These are phyloP conservation scores for Neonectria faginata DNA, from an alignment of 2,329 filamentous ascomycete species.

Conservation along the genomic window DNA sequence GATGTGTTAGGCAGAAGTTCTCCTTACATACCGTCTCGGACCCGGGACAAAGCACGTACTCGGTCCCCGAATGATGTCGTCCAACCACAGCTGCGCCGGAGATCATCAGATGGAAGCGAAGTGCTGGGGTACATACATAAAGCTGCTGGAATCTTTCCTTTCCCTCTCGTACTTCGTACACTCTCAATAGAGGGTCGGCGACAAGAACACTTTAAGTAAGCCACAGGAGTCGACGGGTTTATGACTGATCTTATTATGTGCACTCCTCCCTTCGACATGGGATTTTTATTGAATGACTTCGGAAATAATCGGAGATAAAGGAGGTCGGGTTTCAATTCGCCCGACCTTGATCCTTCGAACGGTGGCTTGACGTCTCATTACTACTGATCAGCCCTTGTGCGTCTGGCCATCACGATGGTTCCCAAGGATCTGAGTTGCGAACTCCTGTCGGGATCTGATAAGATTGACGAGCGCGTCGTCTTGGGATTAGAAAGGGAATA, in stretches of 20 bases:
- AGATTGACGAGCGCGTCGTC: neutral
- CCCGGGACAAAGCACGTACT: neutral
- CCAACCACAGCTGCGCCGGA: neutral
- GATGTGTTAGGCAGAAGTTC: neutral
- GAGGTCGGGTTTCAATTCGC: neutral
- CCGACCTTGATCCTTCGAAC: neutral
- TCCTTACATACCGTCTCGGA: neutral
- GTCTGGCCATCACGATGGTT: constrained; percentile 12
- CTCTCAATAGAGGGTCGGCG: neutral
- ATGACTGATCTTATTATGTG: no score
- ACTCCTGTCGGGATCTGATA: constrained; percentile 25
- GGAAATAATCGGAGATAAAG: neutral
- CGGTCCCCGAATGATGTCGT: neutral
- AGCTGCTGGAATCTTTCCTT: neutral
- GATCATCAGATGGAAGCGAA: neutral
- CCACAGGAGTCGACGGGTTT: neutral
- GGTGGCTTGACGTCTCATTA: neutral
- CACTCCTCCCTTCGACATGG: neutral
- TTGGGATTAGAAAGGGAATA: constrained; percentile 7
- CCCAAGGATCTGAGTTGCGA: constrained; percentile 1
- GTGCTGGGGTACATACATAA: neutral
- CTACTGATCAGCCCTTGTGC: neutral
- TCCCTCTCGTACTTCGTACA: neutral
- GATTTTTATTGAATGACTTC: neutral
- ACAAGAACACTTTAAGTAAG: neutral